Percentiles rank a stretch among this genome's conserved stretches.
These are phyloP conservation scores for Quercus variabilis DNA, from an alignment of 306 rosid species.

Conservation along the genomic window DNA sequence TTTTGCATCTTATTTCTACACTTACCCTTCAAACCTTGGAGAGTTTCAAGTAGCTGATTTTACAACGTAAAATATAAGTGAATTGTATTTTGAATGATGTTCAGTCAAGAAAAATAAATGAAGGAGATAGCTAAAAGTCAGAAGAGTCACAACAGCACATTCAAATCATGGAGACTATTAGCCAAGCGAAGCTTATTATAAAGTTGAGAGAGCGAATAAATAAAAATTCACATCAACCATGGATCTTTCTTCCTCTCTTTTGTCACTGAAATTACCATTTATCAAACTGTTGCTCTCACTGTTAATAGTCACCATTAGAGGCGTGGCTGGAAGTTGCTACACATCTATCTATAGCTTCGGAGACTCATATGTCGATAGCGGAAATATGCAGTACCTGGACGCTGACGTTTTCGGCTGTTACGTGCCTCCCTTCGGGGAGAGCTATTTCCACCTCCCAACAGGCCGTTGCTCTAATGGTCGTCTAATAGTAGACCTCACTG, in stretches of 20 bases:
- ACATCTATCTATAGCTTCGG: conserved; percentile 63
- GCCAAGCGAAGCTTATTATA: no score
- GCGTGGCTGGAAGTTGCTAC: conserved; percentile 1
- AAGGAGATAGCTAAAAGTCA: no score
- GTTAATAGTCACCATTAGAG: background rate
- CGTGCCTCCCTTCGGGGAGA: conserved; percentile 26
- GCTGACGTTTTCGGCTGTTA: background rate
- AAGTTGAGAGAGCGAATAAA: no score
- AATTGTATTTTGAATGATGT: no score
- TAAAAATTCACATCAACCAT: no score
- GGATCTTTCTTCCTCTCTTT: background rate
- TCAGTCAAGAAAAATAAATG: no score
- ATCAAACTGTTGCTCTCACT: background rate
- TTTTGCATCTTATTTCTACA: no score
- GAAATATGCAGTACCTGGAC: conserved; percentile 30
- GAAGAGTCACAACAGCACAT: no score
- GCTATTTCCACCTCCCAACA: conserved; percentile 27
- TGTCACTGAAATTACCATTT: background rate
- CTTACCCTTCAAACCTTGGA: no score
- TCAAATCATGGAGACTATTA: no score
- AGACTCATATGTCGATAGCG: conserved; percentile 55
- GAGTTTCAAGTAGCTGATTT: no score
- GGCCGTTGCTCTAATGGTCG: conserved; percentile 38
- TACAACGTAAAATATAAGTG: no score
- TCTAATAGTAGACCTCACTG: conserved; percentile 20